Evolutionary conservation across 306 rosid genomes (phyloP).

Genomic region (Elaeagnus macrophylla): DNA sequence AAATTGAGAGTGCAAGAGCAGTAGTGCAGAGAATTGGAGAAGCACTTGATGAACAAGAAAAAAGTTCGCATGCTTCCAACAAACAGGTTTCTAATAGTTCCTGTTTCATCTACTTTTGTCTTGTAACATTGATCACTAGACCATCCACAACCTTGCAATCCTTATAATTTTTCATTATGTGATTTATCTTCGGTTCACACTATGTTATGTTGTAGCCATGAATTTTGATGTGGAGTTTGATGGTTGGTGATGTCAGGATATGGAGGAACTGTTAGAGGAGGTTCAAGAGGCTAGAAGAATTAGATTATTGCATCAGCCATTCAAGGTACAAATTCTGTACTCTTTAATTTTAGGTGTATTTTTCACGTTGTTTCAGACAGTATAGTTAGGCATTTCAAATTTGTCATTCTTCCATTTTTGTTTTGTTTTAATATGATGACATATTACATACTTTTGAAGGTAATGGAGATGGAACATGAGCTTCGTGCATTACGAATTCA

Average conservation of each 20-base stretch:
- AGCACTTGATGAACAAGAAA: constrained; percentile 84
- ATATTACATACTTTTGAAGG: constrained; percentile 31
- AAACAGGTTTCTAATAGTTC: constrained; percentile 42
- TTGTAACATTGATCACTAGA: background rate
- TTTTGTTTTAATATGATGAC: background rate
- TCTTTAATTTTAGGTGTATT: background rate
- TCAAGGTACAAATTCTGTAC: constrained; percentile 50
- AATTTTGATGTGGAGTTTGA: background rate
- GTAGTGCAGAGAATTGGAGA: constrained; percentile 86
- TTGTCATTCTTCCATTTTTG: background rate
- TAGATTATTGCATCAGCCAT: constrained; percentile 77
- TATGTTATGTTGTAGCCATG: too few relatives aligned
- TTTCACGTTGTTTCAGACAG: background rate
- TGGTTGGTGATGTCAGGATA: constrained; percentile 41
- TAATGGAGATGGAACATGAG: constrained; percentile 89
- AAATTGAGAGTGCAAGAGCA: constrained; percentile 91
- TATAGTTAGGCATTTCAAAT: background rate
- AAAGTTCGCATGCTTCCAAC: constrained; percentile 48
- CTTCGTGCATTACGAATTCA: constrained; percentile 79
- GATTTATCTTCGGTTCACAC: background rate
- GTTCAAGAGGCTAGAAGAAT: constrained; percentile 96
- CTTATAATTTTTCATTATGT: background rate
- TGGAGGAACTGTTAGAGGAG: constrained; percentile 74
- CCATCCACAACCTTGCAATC: too few relatives aligned
- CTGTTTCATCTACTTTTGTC: background rate